phyloP scores from a whole-genome alignment of 208 protist species.

The Trypanosoma platydactyli region DNA sequence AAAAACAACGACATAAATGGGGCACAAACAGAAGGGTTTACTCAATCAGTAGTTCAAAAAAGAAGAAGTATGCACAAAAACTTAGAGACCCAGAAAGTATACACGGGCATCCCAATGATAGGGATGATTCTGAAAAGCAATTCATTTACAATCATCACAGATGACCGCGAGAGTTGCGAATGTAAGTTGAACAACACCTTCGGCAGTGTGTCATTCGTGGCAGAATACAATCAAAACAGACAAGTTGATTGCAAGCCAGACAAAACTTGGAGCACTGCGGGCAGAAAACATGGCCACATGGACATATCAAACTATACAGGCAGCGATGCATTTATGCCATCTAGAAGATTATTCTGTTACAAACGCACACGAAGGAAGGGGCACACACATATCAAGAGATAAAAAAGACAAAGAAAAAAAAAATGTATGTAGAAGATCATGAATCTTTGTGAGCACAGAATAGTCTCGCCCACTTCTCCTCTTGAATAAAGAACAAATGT shows the following conservation, averaged over 20 bases:
- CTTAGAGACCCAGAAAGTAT: conserved; percentile 1
- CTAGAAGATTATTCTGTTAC: conserved; percentile 17
- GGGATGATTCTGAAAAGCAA: neutral
- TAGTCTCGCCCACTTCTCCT: no score
- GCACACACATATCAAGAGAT: no score
- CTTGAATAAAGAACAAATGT: no score
- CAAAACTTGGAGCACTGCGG: conserved; percentile 62
- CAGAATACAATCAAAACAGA: conserved; percentile 60
- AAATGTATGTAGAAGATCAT: conserved; percentile 1
- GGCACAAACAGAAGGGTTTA: conserved; percentile 1
- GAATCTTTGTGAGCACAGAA: no score
- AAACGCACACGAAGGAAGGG: neutral
- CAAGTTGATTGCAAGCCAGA: conserved; percentile 59
- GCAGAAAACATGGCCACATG: conserved; percentile 57
- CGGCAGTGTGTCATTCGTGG: conserved; percentile 69
- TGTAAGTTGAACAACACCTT: conserved; percentile 67
- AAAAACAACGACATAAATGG: neutral
- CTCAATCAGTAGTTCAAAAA: neutral
- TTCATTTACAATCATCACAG: conserved; percentile 34
- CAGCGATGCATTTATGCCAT: conserved; percentile 41
- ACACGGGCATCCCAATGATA: conserved; percentile 1
- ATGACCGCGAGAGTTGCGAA: conserved; percentile 45
- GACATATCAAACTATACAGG: conserved; percentile 40
- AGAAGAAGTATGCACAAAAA: conserved; percentile 1
- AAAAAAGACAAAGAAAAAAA: neutral